A percentile compares a stretch with the other conserved stretches of the same genome.
phyloP scores from a whole-genome alignment of 2,329 filamentous ascomycete species.

The Fusarium subglutinans region DNA sequence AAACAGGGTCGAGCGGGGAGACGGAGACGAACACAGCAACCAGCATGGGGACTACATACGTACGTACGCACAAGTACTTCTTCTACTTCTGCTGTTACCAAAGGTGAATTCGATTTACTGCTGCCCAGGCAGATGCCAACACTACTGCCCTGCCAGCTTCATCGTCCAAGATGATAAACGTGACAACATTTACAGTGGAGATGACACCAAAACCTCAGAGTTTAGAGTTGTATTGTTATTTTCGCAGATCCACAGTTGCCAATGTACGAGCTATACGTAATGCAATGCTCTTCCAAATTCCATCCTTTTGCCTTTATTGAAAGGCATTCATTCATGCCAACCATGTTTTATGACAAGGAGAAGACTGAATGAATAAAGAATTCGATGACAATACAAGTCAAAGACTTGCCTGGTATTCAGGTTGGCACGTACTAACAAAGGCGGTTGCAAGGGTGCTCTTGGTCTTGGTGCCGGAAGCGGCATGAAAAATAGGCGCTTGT shows the following conservation, averaged over 20 bases:
- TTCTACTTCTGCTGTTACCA: neutral
- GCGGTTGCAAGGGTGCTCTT: slow-evolving; percentile 2
- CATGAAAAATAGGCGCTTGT: slow-evolving; percentile 1
- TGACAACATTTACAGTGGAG: neutral
- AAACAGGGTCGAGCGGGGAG: neutral
- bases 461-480: slow-evolving; percentile 18
- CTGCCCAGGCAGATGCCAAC: neutral
- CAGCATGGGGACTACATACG: neutral
- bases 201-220: neutral
- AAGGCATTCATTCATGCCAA: slow-evolving; percentile 1
- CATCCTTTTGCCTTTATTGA: neutral
- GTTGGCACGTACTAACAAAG: neutral
- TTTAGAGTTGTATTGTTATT: slow-evolving; percentile 18
- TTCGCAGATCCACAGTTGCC: slow-evolving; percentile 15
- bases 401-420: slow-evolving; percentile 4
- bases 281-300: neutral
- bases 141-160: neutral
- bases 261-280: slow-evolving; percentile 14
- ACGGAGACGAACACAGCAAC: neutral
- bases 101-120: neutral
- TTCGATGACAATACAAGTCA: neutral
- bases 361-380: neutral
- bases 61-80: neutral
- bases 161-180: neutral
- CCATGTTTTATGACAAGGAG: neutral